A percentile compares a stretch with the other conserved stretches of the same genome.
Evolutionary conservation across 768 basidiomycete species (phyloP).

Genomic region (Clathrus columnatus): DNA sequence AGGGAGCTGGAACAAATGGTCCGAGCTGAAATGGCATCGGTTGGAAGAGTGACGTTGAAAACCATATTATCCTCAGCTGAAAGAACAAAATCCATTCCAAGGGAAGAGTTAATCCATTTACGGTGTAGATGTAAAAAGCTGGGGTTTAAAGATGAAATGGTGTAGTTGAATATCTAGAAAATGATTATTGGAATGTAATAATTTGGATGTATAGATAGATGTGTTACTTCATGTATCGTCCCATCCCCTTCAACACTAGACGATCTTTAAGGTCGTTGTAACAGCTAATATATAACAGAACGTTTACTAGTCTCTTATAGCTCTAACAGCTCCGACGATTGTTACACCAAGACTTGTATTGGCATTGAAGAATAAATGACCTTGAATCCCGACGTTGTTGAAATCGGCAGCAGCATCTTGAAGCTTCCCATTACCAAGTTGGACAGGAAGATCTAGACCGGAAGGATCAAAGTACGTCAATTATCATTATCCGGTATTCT

Average conservation of each 20-base stretch:
- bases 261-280: neutral
- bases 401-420: slow-evolving; percentile 15
- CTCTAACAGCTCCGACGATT: slow-evolving; percentile 34
- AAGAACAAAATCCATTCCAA: slow-evolving; percentile 23
- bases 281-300: neutral
- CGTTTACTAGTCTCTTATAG: slow-evolving; percentile 27
- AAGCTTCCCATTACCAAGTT: slow-evolving; percentile 20
- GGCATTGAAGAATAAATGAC: slow-evolving; percentile 24
- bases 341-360: slow-evolving; percentile 34
- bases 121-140: slow-evolving; percentile 31
- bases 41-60: slow-evolving; percentile 26
- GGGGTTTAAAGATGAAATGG: slow-evolving; percentile 25
- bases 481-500: slow-evolving; percentile 36
- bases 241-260: slow-evolving; percentile 33
- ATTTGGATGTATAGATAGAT: neutral
- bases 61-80: slow-evolving; percentile 26
- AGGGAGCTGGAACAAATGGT: slow-evolving; percentile 27
- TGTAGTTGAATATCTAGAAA: slow-evolving; percentile 37
- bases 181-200: neutral
- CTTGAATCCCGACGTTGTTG: slow-evolving; percentile 32
- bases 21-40: slow-evolving; percentile 27
- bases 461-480: slow-evolving; percentile 32
- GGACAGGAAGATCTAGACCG: slow-evolving; percentile 14
- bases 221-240: slow-evolving; percentile 19
- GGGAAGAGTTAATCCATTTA: slow-evolving; percentile 33